These are phyloP conservation scores for Torulaspora franciscae DNA, from an alignment of 805 yeast species.

Conservation along the genomic window DNA sequence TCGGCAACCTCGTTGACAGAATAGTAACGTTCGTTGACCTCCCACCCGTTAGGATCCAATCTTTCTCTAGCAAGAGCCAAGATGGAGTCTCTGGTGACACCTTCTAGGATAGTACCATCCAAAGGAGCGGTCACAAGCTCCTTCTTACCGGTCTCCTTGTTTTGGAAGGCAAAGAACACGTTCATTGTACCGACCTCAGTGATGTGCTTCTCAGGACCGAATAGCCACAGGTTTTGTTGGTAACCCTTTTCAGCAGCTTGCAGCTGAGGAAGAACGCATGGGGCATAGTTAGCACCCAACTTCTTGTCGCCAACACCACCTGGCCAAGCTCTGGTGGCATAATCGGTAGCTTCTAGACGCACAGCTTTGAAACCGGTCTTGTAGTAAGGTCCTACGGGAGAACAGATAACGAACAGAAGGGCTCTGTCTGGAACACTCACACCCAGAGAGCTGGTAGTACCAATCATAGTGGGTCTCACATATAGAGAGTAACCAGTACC, in stretches of 20 bases:
- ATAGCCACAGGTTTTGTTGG: slow-evolving; percentile 95
- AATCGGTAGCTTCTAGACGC: slow-evolving; percentile 86
- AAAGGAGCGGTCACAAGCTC: slow-evolving; percentile 94
- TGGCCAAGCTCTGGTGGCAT: slow-evolving; percentile 98
- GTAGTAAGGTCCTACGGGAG: slow-evolving; percentile 97
- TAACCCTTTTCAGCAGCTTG: slow-evolving; percentile 89
- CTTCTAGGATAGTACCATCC: slow-evolving; percentile 95
- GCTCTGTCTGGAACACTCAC: slow-evolving; percentile 81
- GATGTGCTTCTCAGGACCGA: slow-evolving; percentile 79
- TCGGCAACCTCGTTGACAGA: slow-evolving; percentile 77
- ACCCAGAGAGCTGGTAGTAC: slow-evolving; percentile 85
- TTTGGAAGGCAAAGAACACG: slow-evolving; percentile 79
- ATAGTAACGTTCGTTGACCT: slow-evolving; percentile 73
- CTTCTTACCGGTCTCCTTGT: slow-evolving; percentile 70
- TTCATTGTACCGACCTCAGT: slow-evolving; percentile 99
- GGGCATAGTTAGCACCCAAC: slow-evolving; percentile 97
- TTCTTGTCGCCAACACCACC: slow-evolving; percentile 97
- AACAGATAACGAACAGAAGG: slow-evolving; percentile 76
- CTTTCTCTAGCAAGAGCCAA: slow-evolving; percentile 70
- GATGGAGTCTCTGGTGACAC: slow-evolving; percentile 92
- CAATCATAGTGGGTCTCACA: slow-evolving; percentile 92
- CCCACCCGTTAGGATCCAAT: slow-evolving; percentile 75
- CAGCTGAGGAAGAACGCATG: slow-evolving; percentile 84
- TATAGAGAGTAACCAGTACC: slow-evolving; percentile 88
- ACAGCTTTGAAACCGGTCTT: slow-evolving; percentile 96